Evolutionary conservation across 176 grass and related monocot species (phyloP), one percentile per base, ranked within the genome.

Genomic region (Zoysia japonica): DNA sequence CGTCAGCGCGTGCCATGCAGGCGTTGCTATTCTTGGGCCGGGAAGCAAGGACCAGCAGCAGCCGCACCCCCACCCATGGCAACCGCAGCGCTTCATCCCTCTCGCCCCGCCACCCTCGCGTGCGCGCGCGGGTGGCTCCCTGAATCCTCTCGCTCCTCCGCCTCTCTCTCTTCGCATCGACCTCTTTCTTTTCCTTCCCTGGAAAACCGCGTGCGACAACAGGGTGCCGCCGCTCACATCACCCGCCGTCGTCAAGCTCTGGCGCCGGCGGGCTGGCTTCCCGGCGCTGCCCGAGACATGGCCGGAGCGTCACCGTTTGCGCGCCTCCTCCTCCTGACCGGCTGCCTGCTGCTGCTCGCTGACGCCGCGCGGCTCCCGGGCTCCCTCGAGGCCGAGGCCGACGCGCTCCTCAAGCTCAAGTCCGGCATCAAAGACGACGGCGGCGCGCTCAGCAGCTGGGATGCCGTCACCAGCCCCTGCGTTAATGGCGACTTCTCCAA

Each of bases 391-490:
- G 7, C 85, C 9, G 87, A 85, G 16, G 77, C 82, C 54, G 78
- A 87, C 65, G 68, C 72, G 59, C 95, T 98, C 35, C 88, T 98
- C 71, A 59, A 82, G 62, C 80, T 98, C 84, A 98, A 89, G 81
- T 35, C 60, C 43, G 78, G 76, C 46, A 76, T 98, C 37, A 57
- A 46, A 6, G 84, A 93, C 74, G 28, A 16, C 5, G 1, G 5
- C 16, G 83, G 40, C 35, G 62, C 51, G 43, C 92, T 98, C 42
- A 2, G 16, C 6, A 79, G 37, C 74, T 98, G 95, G 95, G 43
- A 80, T 9, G 15, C 87, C n/a, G 83, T 36, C 57, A 87, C 88
- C 39, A 45, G 39, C 47, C 95, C 90, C 39, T 98, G 95, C 83
- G 39, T 28, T 28, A 28, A 66, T 5, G 76, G 70, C 36, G 77